Base-by-base conservation (phyloP, 2,329 filamentous ascomycete species). In the Venturia nashicola region DNA sequence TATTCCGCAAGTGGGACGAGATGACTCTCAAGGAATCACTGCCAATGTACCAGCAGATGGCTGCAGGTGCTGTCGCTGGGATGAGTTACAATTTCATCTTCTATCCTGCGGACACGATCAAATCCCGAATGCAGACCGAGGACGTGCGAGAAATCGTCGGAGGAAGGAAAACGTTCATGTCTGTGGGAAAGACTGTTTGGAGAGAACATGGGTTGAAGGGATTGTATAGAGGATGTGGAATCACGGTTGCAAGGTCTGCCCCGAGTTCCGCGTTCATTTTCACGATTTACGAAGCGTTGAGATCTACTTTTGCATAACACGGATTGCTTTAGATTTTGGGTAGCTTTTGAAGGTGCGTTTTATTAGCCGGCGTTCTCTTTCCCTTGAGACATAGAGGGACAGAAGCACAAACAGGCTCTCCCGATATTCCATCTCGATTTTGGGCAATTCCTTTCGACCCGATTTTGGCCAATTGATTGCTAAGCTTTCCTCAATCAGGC, bases 231-330 rank as follows among this genome's bases (percentile, higher is more conserved):
- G 94, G 94, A 3, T 99, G 94, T 70, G 94, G 94, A 40, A 94
- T 99, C 68, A 99, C 94, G 0, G 91, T 94, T 57, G 80, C 86
- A 40, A 84, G 94, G 66, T 89, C 91, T 43, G 92, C 91, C 40
- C 94, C 94, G 2, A 97, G 92, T 75, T 97, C 92, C n/a, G 94
- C 94, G 8, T 91, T 97, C 72, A 99, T 99, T 66, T 99, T 99
- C 72, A 92, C 94, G 66, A 86, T 97, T 66, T 97, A 92, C 73
- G 94, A 97, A 76, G 88, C 86, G 16, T 75, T 99, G 63, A 65
- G 34, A 27, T 62, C 36, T 8, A 12, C 9, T 32, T 65, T 65
- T 62, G 59, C 20, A 23, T 65, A 43, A 39, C 8, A 23, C 0
- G 48, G 48, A 34, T 6, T 55, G 32, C 6, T 34, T 55, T 34